Evolutionary conservation across 208 protist species (phyloP).

Genomic region (Acanthamoeba castellanii): DNA sequence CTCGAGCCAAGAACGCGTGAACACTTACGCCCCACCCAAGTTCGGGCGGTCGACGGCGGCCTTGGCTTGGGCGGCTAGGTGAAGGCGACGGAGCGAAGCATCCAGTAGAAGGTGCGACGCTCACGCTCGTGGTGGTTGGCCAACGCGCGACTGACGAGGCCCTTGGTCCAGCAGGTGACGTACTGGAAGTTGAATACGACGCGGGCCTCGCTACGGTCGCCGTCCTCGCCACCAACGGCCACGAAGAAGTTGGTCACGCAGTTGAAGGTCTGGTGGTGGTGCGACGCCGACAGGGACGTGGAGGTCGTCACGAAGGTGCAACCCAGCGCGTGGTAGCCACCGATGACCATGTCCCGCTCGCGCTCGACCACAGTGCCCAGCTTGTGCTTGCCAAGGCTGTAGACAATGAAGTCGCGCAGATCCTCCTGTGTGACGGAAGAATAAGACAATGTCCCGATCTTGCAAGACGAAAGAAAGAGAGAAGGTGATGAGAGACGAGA

Average conservation of each 20-base stretch:
- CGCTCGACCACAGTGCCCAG: neutral
- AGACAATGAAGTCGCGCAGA: neutral
- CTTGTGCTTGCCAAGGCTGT: neutral
- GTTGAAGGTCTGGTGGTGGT: neutral
- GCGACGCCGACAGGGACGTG: neutral
- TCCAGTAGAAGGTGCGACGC: neutral
- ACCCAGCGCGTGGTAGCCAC: neutral
- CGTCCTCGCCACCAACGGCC: neutral
- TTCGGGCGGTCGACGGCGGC: too few relatives aligned
- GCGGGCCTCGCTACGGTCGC: too few relatives aligned
- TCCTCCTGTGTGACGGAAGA: neutral
- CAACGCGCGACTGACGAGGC: neutral
- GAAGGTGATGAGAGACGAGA: neutral
- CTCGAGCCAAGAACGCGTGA: too few relatives aligned
- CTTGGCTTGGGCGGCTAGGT: too few relatives aligned
- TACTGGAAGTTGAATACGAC: neutral
- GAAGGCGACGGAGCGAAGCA: neutral
- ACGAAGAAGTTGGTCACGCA: slow-evolving; percentile 3
- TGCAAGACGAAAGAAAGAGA: neutral
- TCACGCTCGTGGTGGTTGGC: neutral
- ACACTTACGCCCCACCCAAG: too few relatives aligned
- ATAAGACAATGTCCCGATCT: neutral
- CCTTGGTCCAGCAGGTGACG: neutral
- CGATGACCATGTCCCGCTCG: neutral
- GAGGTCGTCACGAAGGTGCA: neutral